Evolutionary conservation across 1,139 yeast genomes (phyloP).

Genomic region (Taphrina populina): DNA sequence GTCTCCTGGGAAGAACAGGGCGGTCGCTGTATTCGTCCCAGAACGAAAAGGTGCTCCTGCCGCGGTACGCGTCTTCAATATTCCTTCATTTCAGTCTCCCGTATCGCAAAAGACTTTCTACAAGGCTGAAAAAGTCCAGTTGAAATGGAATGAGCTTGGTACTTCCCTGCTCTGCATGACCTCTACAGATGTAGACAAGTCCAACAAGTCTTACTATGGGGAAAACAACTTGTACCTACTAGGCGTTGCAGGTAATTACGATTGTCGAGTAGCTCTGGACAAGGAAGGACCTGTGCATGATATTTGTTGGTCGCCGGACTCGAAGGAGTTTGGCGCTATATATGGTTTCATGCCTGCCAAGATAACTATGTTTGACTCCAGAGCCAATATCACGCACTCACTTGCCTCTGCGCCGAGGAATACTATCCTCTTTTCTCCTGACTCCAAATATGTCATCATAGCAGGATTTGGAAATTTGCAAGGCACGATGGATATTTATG

Average conservation of each 20-base stretch:
- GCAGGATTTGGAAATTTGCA: constrained; percentile 98
- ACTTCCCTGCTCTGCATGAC: constrained; percentile 92
- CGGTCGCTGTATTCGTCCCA: constrained; percentile 89
- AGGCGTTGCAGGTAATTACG: constrained; percentile 90
- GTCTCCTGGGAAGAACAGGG: constrained; percentile 86
- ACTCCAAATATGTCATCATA: constrained; percentile 82
- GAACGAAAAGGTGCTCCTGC: constrained; percentile 87
- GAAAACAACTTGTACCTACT: constrained; percentile 88
- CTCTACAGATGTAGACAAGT: constrained; percentile 90
- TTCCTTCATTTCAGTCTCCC: constrained; percentile 69
- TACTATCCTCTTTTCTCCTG: constrained; percentile 88
- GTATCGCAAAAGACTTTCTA: constrained; percentile 84
- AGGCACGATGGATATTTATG: constrained; percentile 93
- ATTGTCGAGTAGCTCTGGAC: constrained; percentile 80
- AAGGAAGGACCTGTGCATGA: constrained; percentile 97
- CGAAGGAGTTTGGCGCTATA: constrained; percentile 94
- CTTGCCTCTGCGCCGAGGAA: constrained; percentile 87
- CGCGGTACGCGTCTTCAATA: constrained; percentile 74
- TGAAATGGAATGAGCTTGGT: constrained; percentile 92
- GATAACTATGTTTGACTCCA: constrained; percentile 88
- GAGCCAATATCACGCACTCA: constrained; percentile 83
- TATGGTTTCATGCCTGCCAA: constrained; percentile 97
- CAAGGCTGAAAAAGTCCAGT: constrained; percentile 89
- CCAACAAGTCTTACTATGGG: constrained; percentile 94
- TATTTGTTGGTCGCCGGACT: constrained; percentile 94